Base-by-base conservation (phyloP, 768 basidiomycete genomes). In the Boletus sp. region DNA sequence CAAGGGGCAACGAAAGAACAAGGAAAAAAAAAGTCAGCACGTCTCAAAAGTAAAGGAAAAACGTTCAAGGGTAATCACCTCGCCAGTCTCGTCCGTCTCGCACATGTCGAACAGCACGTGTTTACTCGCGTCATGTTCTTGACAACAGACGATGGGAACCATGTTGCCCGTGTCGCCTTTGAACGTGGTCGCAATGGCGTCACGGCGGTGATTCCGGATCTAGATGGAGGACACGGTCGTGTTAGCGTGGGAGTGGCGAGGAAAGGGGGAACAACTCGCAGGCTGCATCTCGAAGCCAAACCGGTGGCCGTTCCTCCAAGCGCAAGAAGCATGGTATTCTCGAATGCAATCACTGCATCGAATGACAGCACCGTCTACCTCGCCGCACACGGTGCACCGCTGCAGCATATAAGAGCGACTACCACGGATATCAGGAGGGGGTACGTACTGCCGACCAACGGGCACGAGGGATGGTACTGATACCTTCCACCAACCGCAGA, bases 251-350 rank as follows among this genome's bases (percentile, higher is more conserved):
- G 15, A 29, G 30, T 29, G 7, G 9, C 11, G 8, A 47, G 19
- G 17, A 35, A 39, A 40, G 9, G 23, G 30, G 14, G 17, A 17
- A 8, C 27, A 17, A 72, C 87, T 65, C 60, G 89, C 93, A 34
- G 87, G 80, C 63, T 88, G 87, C 38, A 98, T 82, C 74, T 98
- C 95, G 70, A 99, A 97, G 29, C 92, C 94, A 60, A 98, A 94
- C 60, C 78, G 87, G 74, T 88, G 83, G 0, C 88, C 88, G 38
- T 84, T 76, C 50, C 78, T 81, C 90, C 92, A 98, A 19, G 93
- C 97, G 69, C 97, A 99, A 0, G 91, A 86, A 8, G 86, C 78
- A 68, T 99, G 97, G 68, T 87, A 93, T 59, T 89, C 84, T 48
- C 79, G 82, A 15, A 74, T 70, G 67, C 97, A 98, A 63, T 93